phyloP scores from a whole-genome alignment of 2,329 filamentous ascomycete genomes.

The Cryoendolithus antarcticus region DNA sequence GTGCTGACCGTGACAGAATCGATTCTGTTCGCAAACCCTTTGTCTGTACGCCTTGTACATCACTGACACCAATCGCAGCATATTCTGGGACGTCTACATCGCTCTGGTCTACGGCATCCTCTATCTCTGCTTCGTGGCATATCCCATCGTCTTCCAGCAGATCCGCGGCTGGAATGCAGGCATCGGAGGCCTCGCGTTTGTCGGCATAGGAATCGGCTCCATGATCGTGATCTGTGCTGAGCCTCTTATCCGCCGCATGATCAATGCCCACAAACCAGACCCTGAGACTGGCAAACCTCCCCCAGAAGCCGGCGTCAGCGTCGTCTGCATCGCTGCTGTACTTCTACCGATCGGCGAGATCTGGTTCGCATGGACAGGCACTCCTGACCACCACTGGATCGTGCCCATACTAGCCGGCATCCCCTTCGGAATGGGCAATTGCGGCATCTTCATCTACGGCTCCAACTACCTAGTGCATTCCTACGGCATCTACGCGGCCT shows the following conservation, averaged over 20 bases:
- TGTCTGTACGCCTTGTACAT: too few species aligned
- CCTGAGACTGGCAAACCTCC: conserved; percentile 59
- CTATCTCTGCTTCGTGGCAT: conserved; percentile 82
- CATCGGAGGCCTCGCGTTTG: conserved; percentile 63
- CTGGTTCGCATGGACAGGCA: conserved; percentile 78
- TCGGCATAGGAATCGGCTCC: conserved; percentile 53
- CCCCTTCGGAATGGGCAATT: conserved; percentile 67
- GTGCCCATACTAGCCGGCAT: conserved; percentile 65
- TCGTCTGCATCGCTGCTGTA: conserved; percentile 67
- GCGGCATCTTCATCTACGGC: conserved; percentile 68
- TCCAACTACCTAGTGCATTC: conserved; percentile 67
- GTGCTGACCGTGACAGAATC: conserved; percentile 68
- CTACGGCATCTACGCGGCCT: conserved; percentile 73
- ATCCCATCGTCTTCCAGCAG: conserved; percentile 69
- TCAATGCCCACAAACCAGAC: conserved; percentile 64
- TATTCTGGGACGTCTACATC: conserved; percentile 61
- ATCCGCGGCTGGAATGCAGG: conserved; percentile 66
- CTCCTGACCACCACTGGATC: conserved; percentile 76
- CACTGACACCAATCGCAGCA: conserved; percentile 18
- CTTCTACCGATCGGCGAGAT: conserved; percentile 68
- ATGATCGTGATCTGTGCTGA: conserved; percentile 41
- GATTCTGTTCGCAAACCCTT: conserved; percentile 35
- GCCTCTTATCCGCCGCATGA: conserved; percentile 62
- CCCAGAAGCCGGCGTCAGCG: conserved; percentile 69
- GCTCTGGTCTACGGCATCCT: conserved; percentile 74